Base-by-base conservation (phyloP, 2,329 filamentous ascomycete genomes). In the Balansia obtecta region DNA sequence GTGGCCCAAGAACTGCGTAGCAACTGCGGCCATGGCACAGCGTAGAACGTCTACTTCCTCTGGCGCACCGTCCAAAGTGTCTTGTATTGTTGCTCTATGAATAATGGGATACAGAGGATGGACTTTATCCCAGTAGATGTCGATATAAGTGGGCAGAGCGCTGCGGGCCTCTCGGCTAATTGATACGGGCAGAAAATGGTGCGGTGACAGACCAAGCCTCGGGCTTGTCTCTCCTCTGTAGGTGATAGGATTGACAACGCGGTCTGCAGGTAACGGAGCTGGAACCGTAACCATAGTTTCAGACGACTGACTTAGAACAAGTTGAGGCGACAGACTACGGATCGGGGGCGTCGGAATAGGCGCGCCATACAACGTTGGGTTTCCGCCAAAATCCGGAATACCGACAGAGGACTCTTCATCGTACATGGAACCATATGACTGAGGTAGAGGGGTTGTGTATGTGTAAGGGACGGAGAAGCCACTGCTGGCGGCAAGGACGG, bases 1-100 rank as follows among this genome's bases (percentile, higher is more conserved):
- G 58, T 67, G 64, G 46, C 66, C 62, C 49, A 77, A 63, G 53
- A 70, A 73, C 56, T 79, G 75, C 20, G 75, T 73, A 44, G 72
- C 76, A 32, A 79, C 61, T n/a, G 76, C 76, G 20, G 75, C 76
- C 76, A 80, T 79, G 52, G 75, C 74, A 53, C 69, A 77, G 13
- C 65, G 69, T 44, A 79, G 63, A 41, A 74, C 62, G 49, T 75
- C 70, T 7, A 61, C 37, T 30, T 65, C 61, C 49, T 72, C 69
- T 4, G 63, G 61, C 8, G 53, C 52, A 27, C 49, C 54, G 11
- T 56, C 56, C 6, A 58, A 53, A 16, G 62, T 62, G 27, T 62
- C 64, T 50, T 74, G 70, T 40, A 73, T 70, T 13, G 68, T 70
- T 20, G 64, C 60, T 51, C 67, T 68, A 61, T 80, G 76, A 27